Conservation (phyloP, 768 basidiomycete genomes). For the Hygrophorus pudorinus region DNA sequence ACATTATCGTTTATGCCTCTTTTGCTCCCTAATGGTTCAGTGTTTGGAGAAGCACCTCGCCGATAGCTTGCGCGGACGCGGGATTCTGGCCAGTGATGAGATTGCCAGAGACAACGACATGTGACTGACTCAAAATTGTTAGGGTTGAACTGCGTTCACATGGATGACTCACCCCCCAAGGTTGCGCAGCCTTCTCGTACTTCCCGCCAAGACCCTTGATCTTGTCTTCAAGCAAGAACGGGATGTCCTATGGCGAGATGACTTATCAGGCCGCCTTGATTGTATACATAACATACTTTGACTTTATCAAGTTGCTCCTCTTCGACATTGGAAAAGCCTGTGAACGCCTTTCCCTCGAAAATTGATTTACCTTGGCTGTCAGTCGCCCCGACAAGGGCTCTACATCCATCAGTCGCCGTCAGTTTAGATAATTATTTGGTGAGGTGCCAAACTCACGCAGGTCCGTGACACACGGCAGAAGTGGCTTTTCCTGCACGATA, state of each 20-base stretch:
- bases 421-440: neutral
- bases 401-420: constrained; percentile 7
- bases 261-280: neutral
- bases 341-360: constrained; percentile 45
- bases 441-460: constrained; percentile 36
- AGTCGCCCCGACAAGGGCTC: constrained; percentile 50
- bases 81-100: constrained; percentile 73
- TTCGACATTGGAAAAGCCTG: constrained; percentile 67
- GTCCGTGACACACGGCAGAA: constrained; percentile 73
- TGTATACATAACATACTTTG: constrained; percentile 24
- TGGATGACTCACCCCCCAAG: constrained; percentile 43
- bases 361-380: constrained; percentile 53
- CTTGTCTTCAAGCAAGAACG: constrained; percentile 64
- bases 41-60: constrained; percentile 44
- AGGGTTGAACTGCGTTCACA: neutral
- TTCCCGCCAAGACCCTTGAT: constrained; percentile 55
- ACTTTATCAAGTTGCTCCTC: constrained; percentile 39
- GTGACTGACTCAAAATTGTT: constrained; percentile 20
- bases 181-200: constrained; percentile 46
- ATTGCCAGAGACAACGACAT: constrained; percentile 49
- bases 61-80: constrained; percentile 48
- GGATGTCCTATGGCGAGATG: constrained; percentile 32
- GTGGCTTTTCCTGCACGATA: constrained; percentile 58
- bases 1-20: constrained; percentile 5
- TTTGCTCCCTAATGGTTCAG: constrained; percentile 17